These are phyloP conservation scores for Durusdinium trenchii DNA, from an alignment of 73 alveolate species.

Conservation along the genomic window DNA sequence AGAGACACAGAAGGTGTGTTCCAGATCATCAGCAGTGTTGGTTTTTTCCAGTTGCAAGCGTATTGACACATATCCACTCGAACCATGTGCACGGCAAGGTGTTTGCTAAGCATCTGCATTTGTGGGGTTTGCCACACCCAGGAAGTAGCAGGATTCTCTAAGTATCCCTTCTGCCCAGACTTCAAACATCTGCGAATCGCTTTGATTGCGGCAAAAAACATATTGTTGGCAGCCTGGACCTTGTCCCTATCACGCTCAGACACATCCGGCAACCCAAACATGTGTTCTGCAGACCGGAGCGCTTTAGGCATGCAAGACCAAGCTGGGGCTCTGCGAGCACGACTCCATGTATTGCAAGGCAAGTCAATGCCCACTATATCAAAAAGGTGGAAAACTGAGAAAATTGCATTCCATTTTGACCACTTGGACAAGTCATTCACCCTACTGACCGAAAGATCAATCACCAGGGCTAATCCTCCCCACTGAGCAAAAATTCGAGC, in stretches of 20 bases:
- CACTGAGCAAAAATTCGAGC: not conserved
- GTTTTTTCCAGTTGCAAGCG: too few relatives aligned
- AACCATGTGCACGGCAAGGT: too few relatives aligned
- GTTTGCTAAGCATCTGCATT: too few relatives aligned
- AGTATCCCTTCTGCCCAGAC: too few relatives aligned
- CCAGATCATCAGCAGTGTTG: too few relatives aligned
- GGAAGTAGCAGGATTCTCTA: too few relatives aligned
- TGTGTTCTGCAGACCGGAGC: not conserved
- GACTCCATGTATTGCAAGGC: not conserved
- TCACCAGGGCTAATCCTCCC: not conserved
- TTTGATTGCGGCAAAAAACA: not conserved
- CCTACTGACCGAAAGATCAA: not conserved
- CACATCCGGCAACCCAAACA: not conserved
- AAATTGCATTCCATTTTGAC: not conserved
- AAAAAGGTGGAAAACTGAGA: not conserved
- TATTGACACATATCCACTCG: too few relatives aligned
- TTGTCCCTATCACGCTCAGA: not conserved
- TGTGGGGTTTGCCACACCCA: too few relatives aligned
- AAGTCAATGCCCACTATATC: conserved; percentile 11
- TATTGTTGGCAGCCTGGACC: not conserved
- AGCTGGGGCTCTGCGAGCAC: not conserved
- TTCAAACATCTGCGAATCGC: not conserved
- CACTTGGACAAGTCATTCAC: not conserved
- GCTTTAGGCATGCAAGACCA: not conserved
- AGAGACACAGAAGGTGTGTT: too few relatives aligned